Conservation (phyloP, 495 filamentous ascomycete species). For the Hypoxylon lienhwacheense region DNA sequence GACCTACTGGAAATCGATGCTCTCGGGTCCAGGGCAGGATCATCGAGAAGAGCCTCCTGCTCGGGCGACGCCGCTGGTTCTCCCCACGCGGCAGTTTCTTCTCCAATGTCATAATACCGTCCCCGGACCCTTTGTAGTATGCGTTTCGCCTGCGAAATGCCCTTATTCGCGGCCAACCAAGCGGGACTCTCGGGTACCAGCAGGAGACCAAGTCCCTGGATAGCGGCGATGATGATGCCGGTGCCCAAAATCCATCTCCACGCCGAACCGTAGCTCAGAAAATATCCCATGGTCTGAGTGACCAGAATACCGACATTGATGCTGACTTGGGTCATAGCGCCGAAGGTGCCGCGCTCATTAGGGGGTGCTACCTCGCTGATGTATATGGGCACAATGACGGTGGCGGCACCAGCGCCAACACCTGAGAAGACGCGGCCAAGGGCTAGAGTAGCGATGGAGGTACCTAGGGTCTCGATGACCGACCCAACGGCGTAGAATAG, state of each 20-base stretch:
- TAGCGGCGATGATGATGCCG: slow-evolving; percentile 66
- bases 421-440: slow-evolving; percentile 80
- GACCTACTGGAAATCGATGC: slow-evolving; percentile 49
- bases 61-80: slow-evolving; percentile 45
- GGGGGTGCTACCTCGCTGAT: slow-evolving; percentile 89
- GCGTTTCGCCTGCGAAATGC: slow-evolving; percentile 60
- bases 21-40: slow-evolving; percentile 30
- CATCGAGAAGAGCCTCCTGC: slow-evolving; percentile 52
- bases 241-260: slow-evolving; percentile 84
- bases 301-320: slow-evolving; percentile 91
- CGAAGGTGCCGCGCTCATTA: slow-evolving; percentile 77
- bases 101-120: slow-evolving; percentile 64
- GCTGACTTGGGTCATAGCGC: slow-evolving; percentile 88
- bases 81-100: slow-evolving; percentile 71
- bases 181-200: slow-evolving; percentile 81
- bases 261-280: slow-evolving; percentile 71
- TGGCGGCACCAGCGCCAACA: slow-evolving; percentile 79
- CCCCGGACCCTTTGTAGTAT: slow-evolving; percentile 77
- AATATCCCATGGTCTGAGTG: slow-evolving; percentile 82
- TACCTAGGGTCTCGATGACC: slow-evolving; percentile 68
- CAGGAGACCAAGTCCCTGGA: slow-evolving; percentile 67
- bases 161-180: slow-evolving; percentile 74
- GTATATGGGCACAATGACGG: slow-evolving; percentile 95
- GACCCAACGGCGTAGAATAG: slow-evolving; percentile 77
- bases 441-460: slow-evolving; percentile 65